A percentile compares a stretch with the other conserved stretches of the same genome.
These are phyloP conservation scores for Dioscorea zingiberensis DNA, from an alignment of 106 monocot species.

Conservation along the genomic window DNA sequence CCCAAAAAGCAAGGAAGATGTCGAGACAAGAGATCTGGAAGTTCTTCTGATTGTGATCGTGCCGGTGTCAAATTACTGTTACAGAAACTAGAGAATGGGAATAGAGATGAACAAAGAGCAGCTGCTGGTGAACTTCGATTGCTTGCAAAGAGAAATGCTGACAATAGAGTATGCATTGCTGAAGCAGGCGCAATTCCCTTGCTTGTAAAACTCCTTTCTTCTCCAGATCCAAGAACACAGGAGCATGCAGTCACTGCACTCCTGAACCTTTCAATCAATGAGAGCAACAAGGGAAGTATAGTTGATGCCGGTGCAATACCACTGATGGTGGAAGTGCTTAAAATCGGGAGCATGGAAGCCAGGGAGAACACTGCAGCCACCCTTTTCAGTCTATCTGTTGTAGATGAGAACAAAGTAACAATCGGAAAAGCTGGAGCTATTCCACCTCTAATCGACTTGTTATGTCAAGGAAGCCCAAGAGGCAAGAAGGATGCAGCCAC, in stretches of 20 bases:
- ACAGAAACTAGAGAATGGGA: conserved; percentile 20
- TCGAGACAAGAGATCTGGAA: conserved; percentile 15
- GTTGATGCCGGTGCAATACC: conserved; percentile 32
- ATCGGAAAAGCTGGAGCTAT: conserved; percentile 48
- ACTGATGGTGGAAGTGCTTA: conserved; percentile 32
- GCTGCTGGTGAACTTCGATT: conserved; percentile 46
- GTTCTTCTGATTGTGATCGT: conserved; percentile 18
- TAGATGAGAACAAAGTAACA: conserved; percentile 20
- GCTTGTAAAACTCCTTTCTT: conserved; percentile 31
- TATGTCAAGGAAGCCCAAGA: conserved; percentile 34
- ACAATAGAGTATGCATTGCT: conserved; percentile 44
- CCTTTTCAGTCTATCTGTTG: conserved; percentile 38
- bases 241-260: conserved; percentile 54
- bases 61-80: conserved; percentile 15
- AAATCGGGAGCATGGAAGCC: conserved; percentile 42
- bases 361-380: conserved; percentile 56
- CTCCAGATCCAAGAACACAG: conserved; percentile 41
- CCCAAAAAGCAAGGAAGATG: conserved; percentile 18
- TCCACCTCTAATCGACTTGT: conserved; percentile 34
- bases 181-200: conserved; percentile 41
- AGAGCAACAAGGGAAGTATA: conserved; percentile 36
- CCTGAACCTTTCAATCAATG: conserved; percentile 56
- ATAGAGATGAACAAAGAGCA: conserved; percentile 34
- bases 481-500: conserved; percentile 47
- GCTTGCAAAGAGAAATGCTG: conserved; percentile 51